phyloP scores from a whole-genome alignment of 1,284 basidiomycete species.

The Cryptococcus wingfieldii region DNA sequence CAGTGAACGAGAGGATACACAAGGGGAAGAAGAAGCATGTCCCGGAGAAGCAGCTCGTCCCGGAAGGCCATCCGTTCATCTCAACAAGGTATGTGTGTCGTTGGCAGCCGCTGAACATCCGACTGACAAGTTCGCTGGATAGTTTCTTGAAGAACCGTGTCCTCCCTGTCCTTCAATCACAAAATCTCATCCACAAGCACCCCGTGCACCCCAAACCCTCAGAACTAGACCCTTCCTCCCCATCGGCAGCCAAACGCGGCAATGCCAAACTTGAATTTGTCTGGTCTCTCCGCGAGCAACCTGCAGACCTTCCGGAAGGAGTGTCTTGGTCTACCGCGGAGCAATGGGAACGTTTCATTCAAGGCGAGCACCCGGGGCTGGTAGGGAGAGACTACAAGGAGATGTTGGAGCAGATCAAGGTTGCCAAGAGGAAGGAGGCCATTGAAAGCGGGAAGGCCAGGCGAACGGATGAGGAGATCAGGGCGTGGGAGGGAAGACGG shows the following conservation, averaged over 20 bases:
- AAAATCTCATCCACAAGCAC: conserved; percentile 30
- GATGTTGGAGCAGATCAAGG: not conserved
- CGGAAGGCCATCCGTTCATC: conserved; percentile 38
- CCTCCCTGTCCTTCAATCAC: conserved; percentile 34
- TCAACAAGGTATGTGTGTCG: conserved; percentile 35
- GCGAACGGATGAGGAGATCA: conserved; percentile 9
- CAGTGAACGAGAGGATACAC: not conserved
- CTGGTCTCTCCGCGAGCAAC: conserved; percentile 9
- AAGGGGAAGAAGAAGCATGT: conserved; percentile 3
- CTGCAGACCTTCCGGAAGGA: not conserved
- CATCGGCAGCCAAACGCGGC: conserved; percentile 1
- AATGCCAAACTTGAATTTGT: conserved; percentile 7
- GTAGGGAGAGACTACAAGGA: conserved; percentile 1
- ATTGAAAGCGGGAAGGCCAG: conserved; percentile 5
- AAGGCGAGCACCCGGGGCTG: conserved; percentile 8
- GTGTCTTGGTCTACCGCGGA: conserved; percentile 4
- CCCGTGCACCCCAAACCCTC: conserved; percentile 4
- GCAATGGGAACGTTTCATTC: conserved; percentile 23
- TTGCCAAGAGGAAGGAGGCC: conserved; percentile 3
- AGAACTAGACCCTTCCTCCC: not conserved
- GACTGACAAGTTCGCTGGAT: not conserved
- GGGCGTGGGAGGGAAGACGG: conserved; percentile 27
- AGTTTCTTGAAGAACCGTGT: conserved; percentile 43
- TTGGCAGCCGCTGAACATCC: not conserved
- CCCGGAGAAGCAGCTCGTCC: conserved; percentile 17